A percentile compares a stretch with the other conserved stretches of the same genome.
Conservation (phyloP, 352 stramenopile genomes). For the Plasmopara muralis region DNA sequence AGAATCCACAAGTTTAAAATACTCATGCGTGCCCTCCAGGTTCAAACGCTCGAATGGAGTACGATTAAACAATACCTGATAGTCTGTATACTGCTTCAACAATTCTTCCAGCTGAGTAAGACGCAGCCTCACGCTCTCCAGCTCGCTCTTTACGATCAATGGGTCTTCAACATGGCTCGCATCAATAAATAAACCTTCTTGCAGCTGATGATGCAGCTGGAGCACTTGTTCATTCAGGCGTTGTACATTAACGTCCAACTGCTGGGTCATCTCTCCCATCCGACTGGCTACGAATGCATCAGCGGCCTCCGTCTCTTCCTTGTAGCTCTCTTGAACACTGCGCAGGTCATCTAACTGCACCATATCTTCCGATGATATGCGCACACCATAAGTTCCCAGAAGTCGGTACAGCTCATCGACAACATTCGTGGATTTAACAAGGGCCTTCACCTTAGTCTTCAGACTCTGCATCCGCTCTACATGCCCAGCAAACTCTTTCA, state of each 20-base stretch:
- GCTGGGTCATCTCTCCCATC: conserved; percentile 87
- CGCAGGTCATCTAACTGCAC: conserved; percentile 89
- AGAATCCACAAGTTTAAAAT: conserved; percentile 74
- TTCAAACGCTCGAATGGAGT: conserved; percentile 88
- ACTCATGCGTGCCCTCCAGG: conserved; percentile 80
- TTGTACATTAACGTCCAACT: conserved; percentile 90
- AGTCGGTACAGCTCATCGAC: conserved; percentile 92
- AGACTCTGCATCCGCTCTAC: conserved; percentile 73
- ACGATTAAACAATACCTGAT: conserved; percentile 89
- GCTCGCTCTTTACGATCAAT: conserved; percentile 63
- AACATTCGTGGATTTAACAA: conserved; percentile 82
- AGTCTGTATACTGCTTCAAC: conserved; percentile 88
- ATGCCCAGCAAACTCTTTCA: conserved; percentile 90
- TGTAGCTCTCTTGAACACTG: conserved; percentile 81
- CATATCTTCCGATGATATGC: conserved; percentile 90
- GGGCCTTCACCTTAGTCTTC: conserved; percentile 71
- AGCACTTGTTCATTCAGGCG: conserved; percentile 89
- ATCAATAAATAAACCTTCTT: conserved; percentile 86
- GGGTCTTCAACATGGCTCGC: conserved; percentile 83
- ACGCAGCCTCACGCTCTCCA: conserved; percentile 75
- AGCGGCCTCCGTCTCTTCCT: conserved; percentile 82
- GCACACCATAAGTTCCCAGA: conserved; percentile 86
- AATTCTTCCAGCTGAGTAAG: conserved; percentile 84
- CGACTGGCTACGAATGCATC: conserved; percentile 79
- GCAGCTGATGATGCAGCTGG: conserved; percentile 74